Evolutionary conservation across 2,329 filamentous ascomycete species (phyloP).

Genomic region (Bretziella fagacearum): DNA sequence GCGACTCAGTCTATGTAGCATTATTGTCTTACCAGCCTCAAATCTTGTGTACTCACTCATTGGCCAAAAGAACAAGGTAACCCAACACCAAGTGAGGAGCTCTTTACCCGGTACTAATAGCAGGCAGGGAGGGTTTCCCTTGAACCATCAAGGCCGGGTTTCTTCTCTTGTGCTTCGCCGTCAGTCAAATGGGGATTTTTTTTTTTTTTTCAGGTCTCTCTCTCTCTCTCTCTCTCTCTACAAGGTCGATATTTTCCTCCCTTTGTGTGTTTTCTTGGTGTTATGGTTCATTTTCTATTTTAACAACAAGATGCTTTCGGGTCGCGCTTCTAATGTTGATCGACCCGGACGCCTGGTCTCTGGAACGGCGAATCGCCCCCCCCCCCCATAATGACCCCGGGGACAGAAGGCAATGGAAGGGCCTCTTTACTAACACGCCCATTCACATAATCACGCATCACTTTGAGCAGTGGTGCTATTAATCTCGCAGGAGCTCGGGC

Average conservation of each 20-base stretch:
- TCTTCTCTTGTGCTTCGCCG: no score
- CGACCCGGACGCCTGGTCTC: no score
- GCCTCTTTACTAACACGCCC: neutral
- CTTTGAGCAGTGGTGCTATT: neutral
- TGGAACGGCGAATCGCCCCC: conserved; percentile 7
- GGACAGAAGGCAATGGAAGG: neutral
- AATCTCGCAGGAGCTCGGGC: neutral
- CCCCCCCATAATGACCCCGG: conserved; percentile 5
- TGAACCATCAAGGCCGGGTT: no score
- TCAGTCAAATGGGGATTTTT: neutral
- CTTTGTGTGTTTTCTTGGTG: conserved; percentile 4
- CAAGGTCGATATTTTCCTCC: conserved; percentile 2
- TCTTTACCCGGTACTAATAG: no score
- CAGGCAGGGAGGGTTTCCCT: no score
- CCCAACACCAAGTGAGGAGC: no score
- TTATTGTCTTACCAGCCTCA: no score
- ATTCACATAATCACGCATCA: neutral
- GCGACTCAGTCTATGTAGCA: no score
- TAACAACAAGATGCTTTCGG: neutral
- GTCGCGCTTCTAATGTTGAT: neutral
- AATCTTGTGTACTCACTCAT: no score
- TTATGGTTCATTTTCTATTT: conserved; percentile 9
- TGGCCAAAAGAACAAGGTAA: no score
- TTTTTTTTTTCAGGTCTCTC: neutral
- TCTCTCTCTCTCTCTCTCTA: neutral